A percentile compares a stretch with the other conserved stretches of the same genome.
phyloP scores from a whole-genome alignment of 2,329 filamentous ascomycete species.

The Aphanoascus verrucosus region DNA sequence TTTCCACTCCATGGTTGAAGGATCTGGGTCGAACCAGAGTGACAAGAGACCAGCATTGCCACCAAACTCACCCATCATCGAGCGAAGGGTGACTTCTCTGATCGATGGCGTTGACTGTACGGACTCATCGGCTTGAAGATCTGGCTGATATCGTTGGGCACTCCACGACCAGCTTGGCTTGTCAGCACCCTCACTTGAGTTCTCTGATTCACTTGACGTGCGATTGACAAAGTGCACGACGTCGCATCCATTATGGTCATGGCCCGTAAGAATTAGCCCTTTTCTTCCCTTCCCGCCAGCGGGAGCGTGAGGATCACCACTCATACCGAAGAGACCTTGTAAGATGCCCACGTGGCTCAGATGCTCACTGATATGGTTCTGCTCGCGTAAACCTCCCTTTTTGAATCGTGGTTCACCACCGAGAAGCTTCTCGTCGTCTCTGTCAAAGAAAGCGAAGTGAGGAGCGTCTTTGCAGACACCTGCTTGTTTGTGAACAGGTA shows the following conservation, averaged over 20 bases:
- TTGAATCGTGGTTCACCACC: conserved; percentile 27
- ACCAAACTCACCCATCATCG: conserved; percentile 97
- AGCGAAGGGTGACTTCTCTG: conserved; percentile 83
- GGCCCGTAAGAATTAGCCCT: conserved; percentile 79
- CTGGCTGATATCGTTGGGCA: conserved; percentile 24
- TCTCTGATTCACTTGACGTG: conserved; percentile 21
- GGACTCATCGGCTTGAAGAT: neutral
- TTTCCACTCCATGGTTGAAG: conserved; percentile 57
- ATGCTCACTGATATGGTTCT: conserved; percentile 73
- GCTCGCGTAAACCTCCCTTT: conserved; percentile 55
- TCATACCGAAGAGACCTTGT: conserved; percentile 74
- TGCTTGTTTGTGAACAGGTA: conserved; percentile 73
- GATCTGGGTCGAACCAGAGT: conserved; percentile 69
- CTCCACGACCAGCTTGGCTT: conserved; percentile 27
- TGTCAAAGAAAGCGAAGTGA: conserved; percentile 67
- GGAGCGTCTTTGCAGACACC: conserved; percentile 78
- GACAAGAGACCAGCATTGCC: conserved; percentile 83
- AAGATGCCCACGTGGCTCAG: conserved; percentile 62
- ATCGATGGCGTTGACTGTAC: conserved; percentile 38
- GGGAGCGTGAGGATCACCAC: conserved; percentile 47
- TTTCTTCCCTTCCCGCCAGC: conserved; percentile 55
- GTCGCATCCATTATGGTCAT: conserved; percentile 93
- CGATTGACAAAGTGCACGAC: conserved; percentile 72
- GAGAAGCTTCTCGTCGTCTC: conserved; percentile 43
- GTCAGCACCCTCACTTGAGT: neutral